Evolutionary conservation across 2,329 filamentous ascomycete species (phyloP).

Genomic region (Penicillium janthinellum): DNA sequence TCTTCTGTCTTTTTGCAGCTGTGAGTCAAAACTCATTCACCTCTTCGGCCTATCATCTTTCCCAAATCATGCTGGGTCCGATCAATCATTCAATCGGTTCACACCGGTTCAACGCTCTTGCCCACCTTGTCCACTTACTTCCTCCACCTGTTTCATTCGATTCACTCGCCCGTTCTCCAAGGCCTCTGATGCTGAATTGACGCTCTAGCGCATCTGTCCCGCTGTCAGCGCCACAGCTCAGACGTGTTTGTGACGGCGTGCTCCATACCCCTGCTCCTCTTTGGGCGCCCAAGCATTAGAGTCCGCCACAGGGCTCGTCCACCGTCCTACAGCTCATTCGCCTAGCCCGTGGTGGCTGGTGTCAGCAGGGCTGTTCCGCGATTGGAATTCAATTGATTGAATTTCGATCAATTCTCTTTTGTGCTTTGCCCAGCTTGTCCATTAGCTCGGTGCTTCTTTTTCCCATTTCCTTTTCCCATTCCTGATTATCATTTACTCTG

Average conservation of each 20-base stretch:
- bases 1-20: neutral
- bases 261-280: neutral
- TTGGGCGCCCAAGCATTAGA: neutral
- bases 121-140: neutral
- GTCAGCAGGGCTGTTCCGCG: neutral
- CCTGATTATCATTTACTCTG: neutral
- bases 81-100: neutral
- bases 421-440: neutral
- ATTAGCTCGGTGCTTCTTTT: neutral
- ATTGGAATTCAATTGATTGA: neutral
- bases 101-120: neutral
- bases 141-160: neutral
- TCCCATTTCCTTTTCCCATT: neutral
- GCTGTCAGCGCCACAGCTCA: neutral
- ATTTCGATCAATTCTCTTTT: neutral
- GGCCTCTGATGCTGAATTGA: neutral
- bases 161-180: neutral
- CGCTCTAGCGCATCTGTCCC: neutral
- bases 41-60: neutral
- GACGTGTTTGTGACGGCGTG: neutral
- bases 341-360: neutral
- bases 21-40: neutral
- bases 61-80: neutral
- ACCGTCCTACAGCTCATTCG: neutral
- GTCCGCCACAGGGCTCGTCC: neutral